Base-by-base conservation (phyloP, 225 moss, liverwort and hornwort species). In the Asterella californica region DNA sequence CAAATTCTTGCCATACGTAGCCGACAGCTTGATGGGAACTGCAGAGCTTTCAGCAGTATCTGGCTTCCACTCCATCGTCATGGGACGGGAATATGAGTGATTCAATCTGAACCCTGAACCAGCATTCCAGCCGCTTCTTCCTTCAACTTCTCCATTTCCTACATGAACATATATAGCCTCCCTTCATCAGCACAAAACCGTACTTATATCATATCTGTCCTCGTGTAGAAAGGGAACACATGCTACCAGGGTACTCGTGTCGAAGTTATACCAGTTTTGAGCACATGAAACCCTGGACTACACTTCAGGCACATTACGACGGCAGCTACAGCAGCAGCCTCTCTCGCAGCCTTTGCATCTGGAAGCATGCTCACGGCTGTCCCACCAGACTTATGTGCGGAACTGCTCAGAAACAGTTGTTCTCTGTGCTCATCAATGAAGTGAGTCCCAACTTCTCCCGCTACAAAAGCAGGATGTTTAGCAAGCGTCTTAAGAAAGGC, bases 401-500 rank as follows among this genome's bases (percentile, higher is more conserved):
- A 66, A 42, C 47, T 53, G 42, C 12, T 30, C 38, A 81, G 79
- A 50, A 79, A 38, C 30, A 99, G 91, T 70, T 93, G 89, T 77
- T 82, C 86, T 85, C 84, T 89, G 74, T 91, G 89, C 70, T 94
- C 93, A 42, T 99, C 91, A 63, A 99, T 99, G 67, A 99, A 99
- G 84, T 92, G 92, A 12, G 97, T 99, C 80, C 93, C 97, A 78
- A 99, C 92, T 67, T 93, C 88, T 68, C 93, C 97, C 81, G 94
- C 91, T 83, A 79, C 88, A 89, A 99, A 99, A 59, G 94, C 97
- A 76, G 89, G 92, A 84, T 94, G 93, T 33, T 86, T 88, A 81
- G 93, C 90, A 54, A 99, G 91, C 42, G 88, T 82, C 87, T 90
- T 99, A 37, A 99, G 81, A 74, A 99, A 99, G 54, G 82, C 33